phyloP scores from a whole-genome alignment of 2,329 filamentous ascomycete species.

The Penicillium oxalicum region DNA sequence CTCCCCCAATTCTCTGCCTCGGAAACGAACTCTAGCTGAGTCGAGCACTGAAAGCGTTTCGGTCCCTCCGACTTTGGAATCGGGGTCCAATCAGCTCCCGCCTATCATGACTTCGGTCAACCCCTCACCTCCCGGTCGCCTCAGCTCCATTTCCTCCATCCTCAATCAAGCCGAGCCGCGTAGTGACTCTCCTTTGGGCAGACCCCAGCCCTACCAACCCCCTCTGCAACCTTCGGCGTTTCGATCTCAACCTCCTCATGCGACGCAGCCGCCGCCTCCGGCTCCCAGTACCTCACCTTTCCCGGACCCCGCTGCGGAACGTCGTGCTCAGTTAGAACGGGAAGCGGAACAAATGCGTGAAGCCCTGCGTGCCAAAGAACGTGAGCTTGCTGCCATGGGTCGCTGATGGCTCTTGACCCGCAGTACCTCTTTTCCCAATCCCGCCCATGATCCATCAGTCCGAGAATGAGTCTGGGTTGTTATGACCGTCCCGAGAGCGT shows the following conservation, averaged over 20 bases:
- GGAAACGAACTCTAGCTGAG: conserved; percentile 35
- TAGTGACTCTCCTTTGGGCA: conserved; percentile 36
- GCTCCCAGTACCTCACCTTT: conserved; percentile 36
- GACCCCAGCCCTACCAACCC: conserved; percentile 26
- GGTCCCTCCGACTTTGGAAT: conserved; percentile 27
- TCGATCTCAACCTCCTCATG: conserved; percentile 21
- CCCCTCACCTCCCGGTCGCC: conserved; percentile 48
- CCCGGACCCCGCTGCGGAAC: conserved; percentile 55
- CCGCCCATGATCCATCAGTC: no score
- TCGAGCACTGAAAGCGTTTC: conserved; percentile 24
- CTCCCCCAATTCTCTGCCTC: conserved; percentile 28
- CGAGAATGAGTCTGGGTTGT: conserved; percentile 6
- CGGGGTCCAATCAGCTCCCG: conserved; percentile 34
- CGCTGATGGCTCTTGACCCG: conserved; percentile 8
- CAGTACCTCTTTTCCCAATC: no score
- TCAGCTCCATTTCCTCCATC: conserved; percentile 71
- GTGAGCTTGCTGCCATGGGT: conserved; percentile 57
- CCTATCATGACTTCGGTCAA: conserved; percentile 35
- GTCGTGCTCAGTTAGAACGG: conserved; percentile 59
- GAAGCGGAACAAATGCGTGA: conserved; percentile 73
- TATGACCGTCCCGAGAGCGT: conserved; percentile 18
- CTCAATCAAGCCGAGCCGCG: conserved; percentile 52
- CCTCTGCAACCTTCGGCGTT: conserved; percentile 16
- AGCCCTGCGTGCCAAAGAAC: conserved; percentile 65
- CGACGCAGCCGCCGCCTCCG: no score